Evolutionary conservation across 352 stramenopile genomes (phyloP), one percentile per base, ranked within the genome.

Genomic region (Pythium utonaiense): DNA sequence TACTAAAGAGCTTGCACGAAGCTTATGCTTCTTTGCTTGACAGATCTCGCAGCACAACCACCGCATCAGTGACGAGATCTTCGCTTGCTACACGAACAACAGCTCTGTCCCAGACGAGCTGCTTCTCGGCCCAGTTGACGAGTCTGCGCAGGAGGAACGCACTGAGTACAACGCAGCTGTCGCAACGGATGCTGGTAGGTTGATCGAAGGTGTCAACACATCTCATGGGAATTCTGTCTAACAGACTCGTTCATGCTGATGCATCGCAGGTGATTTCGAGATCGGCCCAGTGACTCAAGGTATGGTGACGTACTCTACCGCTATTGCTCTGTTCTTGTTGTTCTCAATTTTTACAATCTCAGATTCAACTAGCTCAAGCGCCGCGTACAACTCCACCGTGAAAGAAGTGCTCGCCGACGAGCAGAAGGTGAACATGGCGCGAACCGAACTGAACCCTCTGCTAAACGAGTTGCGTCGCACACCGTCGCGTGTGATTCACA

Each of bases 1-100:
- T n/a, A n/a, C n/a, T n/a, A n/a, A n/a, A n/a, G n/a, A n/a, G n/a
- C n/a, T n/a, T n/a, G n/a, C n/a, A n/a, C n/a, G n/a, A n/a, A n/a
- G 24, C 40, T 44, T 27, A 14, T 42, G n/a, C 17, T 50, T 16
- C 33, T 21, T 16, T 53, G 17, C 9, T 19, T 45, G 19, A 33
- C 24, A 89, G 79, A 89, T 92, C 50, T 73, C 78, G 8, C 71
- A 88, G 33, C 83, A 92, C 51, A 92, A 92, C 62, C 83, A 92
- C 49, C 69, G 70, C 16, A 87, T 92, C 56, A 90, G 64, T 21
- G 80, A 90, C 51, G 80, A 89, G 57, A 90, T 92, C 60, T 88
- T 82, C 69, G 74, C 76, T 24, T 92, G 77, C 67, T 92, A 90
- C 66, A 76, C 69, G 21, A 92, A 86, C 67, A 92, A 88, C 71